A percentile compares a stretch with the other conserved stretches of the same genome.
These are phyloP conservation scores for Rosa chinensis DNA, from an alignment of 306 rosid species.

Conservation along the genomic window DNA sequence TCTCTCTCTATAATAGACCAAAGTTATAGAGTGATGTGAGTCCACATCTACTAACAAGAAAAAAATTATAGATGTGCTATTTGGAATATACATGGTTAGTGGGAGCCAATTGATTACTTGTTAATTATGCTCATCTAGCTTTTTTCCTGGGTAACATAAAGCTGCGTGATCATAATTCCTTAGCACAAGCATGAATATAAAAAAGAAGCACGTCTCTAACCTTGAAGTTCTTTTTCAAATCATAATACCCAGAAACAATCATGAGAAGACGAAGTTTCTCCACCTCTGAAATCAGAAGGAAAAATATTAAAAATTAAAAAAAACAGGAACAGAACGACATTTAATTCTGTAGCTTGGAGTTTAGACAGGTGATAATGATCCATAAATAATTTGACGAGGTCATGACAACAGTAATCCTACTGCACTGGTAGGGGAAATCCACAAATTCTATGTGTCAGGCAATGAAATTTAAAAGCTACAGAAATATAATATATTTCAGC, in stretches of 20 bases:
- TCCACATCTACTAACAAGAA: background rate
- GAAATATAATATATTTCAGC: background rate
- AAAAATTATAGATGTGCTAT: background rate
- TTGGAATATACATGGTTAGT: background rate
- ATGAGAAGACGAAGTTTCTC: slow-evolving; percentile 70
- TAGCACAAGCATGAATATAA: background rate
- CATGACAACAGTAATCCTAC: background rate
- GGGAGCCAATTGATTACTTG: background rate
- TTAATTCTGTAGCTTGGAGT: background rate
- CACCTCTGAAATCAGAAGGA: slow-evolving; percentile 37
- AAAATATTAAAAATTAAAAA: background rate
- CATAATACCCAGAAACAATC: slow-evolving; percentile 69
- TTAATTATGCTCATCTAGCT: background rate
- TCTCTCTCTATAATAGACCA: slow-evolving; percentile 62
- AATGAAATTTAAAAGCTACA: background rate
- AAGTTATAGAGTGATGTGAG: slow-evolving; percentile 9
- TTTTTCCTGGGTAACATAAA: background rate
- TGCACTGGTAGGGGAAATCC: background rate
- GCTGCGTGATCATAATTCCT: background rate
- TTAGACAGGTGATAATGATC: background rate
- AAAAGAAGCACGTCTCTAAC: slow-evolving; percentile 30
- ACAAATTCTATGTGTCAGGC: background rate
- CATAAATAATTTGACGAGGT: background rate
- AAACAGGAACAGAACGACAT: background rate
- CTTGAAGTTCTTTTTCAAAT: slow-evolving; percentile 69